These are phyloP conservation scores for Phytophthora pinifolia DNA, from an alignment of 352 stramenopile genomes.

Conservation along the genomic window DNA sequence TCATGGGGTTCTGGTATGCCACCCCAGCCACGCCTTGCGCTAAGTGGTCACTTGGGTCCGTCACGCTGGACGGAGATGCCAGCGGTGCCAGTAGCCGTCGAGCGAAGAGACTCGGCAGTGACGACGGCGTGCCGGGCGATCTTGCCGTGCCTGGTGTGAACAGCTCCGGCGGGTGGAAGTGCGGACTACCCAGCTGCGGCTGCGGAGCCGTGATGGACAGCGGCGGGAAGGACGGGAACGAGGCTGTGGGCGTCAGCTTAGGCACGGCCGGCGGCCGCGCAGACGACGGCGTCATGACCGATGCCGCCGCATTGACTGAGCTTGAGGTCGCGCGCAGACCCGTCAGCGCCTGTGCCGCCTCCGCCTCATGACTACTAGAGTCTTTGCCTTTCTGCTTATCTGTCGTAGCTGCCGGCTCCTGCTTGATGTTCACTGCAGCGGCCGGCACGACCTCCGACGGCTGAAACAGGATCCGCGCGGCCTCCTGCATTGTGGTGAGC, in stretches of 20 bases:
- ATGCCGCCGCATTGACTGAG: slow-evolving; percentile 6
- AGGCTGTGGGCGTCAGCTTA: slow-evolving; percentile 21
- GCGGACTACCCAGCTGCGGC: slow-evolving; percentile 29
- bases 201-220: slow-evolving; percentile 52
- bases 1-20: slow-evolving; percentile 26
- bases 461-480: slow-evolving; percentile 33
- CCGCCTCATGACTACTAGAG: slow-evolving; percentile 52
- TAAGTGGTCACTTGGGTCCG: slow-evolving; percentile 22
- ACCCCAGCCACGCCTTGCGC: slow-evolving; percentile 22
- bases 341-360: slow-evolving; percentile 72
- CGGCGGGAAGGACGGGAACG: slow-evolving; percentile 40
- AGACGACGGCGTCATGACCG: slow-evolving; percentile 15
- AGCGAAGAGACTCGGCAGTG: slow-evolving; percentile 53
- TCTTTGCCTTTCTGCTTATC: slow-evolving; percentile 29
- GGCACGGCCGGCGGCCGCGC: slow-evolving; percentile 26
- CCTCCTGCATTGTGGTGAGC: slow-evolving; percentile 49
- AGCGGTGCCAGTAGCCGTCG: slow-evolving; percentile 43
- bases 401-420: slow-evolving; percentile 9
- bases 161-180: slow-evolving; percentile 40
- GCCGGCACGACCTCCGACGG: slow-evolving; percentile 13
- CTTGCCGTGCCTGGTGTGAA: slow-evolving; percentile 28
- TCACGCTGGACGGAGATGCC: slow-evolving; percentile 30
- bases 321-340: slow-evolving; percentile 43
- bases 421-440: slow-evolving; percentile 22
- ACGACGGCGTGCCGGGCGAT: slow-evolving; percentile 34